Conservation (phyloP, 1,284 basidiomycete genomes). For the Sporisorium scitamineum region DNA sequence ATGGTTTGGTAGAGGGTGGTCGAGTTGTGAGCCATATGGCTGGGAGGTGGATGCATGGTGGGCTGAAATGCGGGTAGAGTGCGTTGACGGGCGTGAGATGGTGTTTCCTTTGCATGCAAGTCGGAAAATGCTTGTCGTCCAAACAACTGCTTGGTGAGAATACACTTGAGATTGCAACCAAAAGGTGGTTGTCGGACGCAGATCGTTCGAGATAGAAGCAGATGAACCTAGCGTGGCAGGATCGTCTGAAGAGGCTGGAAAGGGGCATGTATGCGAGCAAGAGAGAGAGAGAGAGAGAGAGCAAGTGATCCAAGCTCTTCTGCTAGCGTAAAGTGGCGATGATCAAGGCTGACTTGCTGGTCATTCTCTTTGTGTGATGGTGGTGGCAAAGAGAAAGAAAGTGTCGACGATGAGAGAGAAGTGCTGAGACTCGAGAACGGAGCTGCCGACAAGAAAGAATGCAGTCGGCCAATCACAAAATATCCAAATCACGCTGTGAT, state of each 20-base stretch:
- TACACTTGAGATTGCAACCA: background rate
- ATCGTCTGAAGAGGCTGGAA: background rate
- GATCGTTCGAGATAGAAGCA: background rate
- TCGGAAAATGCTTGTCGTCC: background rate
- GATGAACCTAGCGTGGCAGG: background rate
- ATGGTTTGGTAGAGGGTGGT: conserved; percentile 52
- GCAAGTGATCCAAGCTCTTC: conserved; percentile 1
- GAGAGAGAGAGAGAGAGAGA: background rate
- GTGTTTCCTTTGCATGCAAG: conserved; percentile 6
- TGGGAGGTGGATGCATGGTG: conserved; percentile 53
- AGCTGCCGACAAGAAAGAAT: background rate
- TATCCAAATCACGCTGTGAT: background rate
- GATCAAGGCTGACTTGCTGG: background rate
- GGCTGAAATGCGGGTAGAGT: conserved; percentile 1
- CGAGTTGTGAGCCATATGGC: conserved; percentile 49
- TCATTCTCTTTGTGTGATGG: conserved; percentile 4
- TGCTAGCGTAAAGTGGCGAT: background rate
- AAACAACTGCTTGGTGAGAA: background rate
- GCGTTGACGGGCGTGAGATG: background rate
- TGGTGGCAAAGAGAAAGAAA: background rate
- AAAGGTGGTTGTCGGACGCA: background rate
- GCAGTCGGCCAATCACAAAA: conserved; percentile 3
- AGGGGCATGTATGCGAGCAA: background rate
- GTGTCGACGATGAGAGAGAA: too few species aligned
- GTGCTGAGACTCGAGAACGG: too few species aligned